Base-by-base conservation (phyloP, 2,329 filamentous ascomycete species). In the Xylariaceae sp. region DNA sequence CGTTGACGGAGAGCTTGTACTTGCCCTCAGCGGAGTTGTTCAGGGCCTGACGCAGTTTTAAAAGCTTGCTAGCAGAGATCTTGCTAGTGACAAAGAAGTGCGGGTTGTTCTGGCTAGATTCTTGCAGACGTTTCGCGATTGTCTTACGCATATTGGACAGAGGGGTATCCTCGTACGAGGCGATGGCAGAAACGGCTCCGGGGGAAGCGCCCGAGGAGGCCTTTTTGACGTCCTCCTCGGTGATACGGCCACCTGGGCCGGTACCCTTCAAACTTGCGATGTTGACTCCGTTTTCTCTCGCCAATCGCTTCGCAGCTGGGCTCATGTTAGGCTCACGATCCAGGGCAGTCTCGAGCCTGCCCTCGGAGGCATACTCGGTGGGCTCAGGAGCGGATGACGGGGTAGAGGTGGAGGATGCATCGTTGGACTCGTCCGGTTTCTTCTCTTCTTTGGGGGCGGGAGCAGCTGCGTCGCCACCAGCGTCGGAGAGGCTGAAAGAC, bases 1-100 rank as follows among this genome's bases (percentile, higher is more conserved):
- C 94, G 78, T 99, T 99, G 77, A 99, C 91, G n/a, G 92, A 97
- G 55, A 99, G 89, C 85, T 97, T 99, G 85, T 96, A 99, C 76
- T 92, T 87, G 77, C 93, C 94, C 59, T 96, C 88, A 41, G 91
- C 81, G 10, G 89, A 87, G 71, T 86, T 84, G 80, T 99, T 99
- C 64, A 99, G 85, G 54, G 93, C 92, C 77, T 91, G 85, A 69
- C 94, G 92, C 67, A 99, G 92, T 82, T 97, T 97, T 69, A 96
- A 81, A 42, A 99, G 89, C 84, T 97, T 97, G 75, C 81, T 84
- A 61, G 99, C 94, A 53, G 93, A 97, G 71, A 99, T 84, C 65
- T 85, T 86, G 68, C 91, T 88, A 67, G 91, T 91, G 68, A 99
- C 93, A 73, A 93, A 99, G 85, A 96, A 99, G 83, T 97, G 94